These are phyloP conservation scores for Allium fistulosum DNA, from an alignment of 106 monocot genomes.

Conservation along the genomic window DNA sequence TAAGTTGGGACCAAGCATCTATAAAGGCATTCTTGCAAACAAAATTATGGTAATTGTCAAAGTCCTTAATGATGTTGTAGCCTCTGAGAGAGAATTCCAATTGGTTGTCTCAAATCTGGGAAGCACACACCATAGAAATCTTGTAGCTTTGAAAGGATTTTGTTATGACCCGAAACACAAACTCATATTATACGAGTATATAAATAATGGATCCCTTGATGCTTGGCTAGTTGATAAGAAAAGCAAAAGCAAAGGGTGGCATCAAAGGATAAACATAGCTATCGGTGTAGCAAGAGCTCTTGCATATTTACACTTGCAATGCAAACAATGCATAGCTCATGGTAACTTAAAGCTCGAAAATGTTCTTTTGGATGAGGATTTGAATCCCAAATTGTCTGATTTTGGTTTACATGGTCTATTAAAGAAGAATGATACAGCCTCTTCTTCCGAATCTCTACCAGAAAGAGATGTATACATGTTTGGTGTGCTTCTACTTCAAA, in stretches of 20 bases:
- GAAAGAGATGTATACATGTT: slow-evolving; percentile 41
- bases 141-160: slow-evolving; percentile 35
- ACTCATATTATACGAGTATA: slow-evolving; percentile 25
- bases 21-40: slow-evolving; percentile 32
- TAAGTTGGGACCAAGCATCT: slow-evolving; percentile 20
- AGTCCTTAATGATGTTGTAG: slow-evolving; percentile 12
- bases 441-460: slow-evolving; percentile 28
- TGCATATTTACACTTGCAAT: slow-evolving; percentile 31
- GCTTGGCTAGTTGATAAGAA: slow-evolving; percentile 19
- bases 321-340: slow-evolving; percentile 34
- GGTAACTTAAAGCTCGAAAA: slow-evolving; percentile 31
- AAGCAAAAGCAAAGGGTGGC: slow-evolving; percentile 10
- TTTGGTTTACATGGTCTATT: slow-evolving; percentile 23
- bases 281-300: slow-evolving; percentile 34
- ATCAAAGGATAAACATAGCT: slow-evolving; percentile 21
- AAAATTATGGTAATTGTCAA: slow-evolving; percentile 21
- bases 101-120: slow-evolving; percentile 18
- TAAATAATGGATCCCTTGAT: slow-evolving; percentile 33
- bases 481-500: slow-evolving; percentile 22
- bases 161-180: slow-evolving; percentile 25
- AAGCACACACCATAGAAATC: slow-evolving; percentile 33
- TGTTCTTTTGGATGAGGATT: slow-evolving; percentile 30
- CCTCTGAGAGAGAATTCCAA: slow-evolving; percentile 28
- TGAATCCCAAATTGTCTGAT: slow-evolving; percentile 22
- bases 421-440: slow-evolving; percentile 9